Evolutionary conservation across 352 stramenopile genomes (phyloP), one percentile per base, ranked within the genome.

Genomic region (Plasmopara viticola): DNA sequence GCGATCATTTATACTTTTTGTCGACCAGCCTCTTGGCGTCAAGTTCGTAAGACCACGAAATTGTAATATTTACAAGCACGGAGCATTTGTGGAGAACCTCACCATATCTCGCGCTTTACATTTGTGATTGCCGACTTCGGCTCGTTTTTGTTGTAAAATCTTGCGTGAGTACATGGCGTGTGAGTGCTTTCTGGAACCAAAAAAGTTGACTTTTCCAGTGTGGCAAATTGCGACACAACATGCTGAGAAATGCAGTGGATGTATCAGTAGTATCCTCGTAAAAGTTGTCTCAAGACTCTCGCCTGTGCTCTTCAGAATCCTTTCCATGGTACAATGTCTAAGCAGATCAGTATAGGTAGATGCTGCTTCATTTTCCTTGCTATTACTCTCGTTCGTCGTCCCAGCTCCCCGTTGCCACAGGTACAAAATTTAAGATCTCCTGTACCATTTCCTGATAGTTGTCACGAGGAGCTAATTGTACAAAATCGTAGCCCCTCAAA

Each of bases 181-280:
- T 25, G 20, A 25, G 20, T 25, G 20, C 20, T 25, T 25, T 25
- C 20, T 25, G 20, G 20, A 25, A 25, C 20, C 20, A n/a, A n/a
- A n/a, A n/a, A n/a, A 34, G 30, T 9, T 34, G 30, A 9, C 30
- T 31, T 29, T 52, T 44, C 25, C 57, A 47, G 31, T 17, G 34
- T 54, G 64, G 51, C 18, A 31, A 25, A 12, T 18, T 58, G 42
- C 2, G 52, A 53, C 15, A 77, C 64, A 20, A 90, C 77, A 10
- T 76, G 68, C 37, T 90, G 87, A 13, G 79, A 76, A 13, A 87
- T 58, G 10, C 72, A 72, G 44, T 90, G 76, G 48, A 80, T 87
- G 54, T 86, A 83, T 17, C 76, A 71, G 33, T 86, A 78, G 30
- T 80, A 66, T 35, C 66, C 59, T 90, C 79, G 53, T 72, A 90